Base-by-base conservation (phyloP, 169 alveolate genomes). In the Toxoplasma gondii region DNA sequence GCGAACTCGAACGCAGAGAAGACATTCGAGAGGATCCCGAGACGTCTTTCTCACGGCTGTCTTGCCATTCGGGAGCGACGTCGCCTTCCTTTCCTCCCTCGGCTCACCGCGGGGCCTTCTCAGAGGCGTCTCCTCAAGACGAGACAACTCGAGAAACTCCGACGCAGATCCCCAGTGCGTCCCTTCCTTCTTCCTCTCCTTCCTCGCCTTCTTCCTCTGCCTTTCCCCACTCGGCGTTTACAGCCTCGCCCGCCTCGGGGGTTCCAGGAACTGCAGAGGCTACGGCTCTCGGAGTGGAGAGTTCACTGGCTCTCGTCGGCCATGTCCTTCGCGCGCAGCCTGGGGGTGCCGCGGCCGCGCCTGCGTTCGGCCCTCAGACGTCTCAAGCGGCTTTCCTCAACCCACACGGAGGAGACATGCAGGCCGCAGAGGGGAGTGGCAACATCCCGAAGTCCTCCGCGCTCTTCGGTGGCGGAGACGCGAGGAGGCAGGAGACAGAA, bases 171-270 rank as follows among this genome's bases (percentile, higher is more conserved):
- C 74, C 74, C 34, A 78, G 39, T 4, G 39, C 86, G 27, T 78
- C 86, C 7, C 86, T 36, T 7, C n/a, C 86, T 31, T 78, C 45
- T 10, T 78, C 86, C 7, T 78, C 86, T 19, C 45, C 86, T 31
- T 78, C 86, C 4, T n/a, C 86, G 86, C 31, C 86, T 4, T 78
- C 86, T 19, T n/a, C 86, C 44, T 78, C 86, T n/a, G 86, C 74
- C 29, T 64, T 64, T 27, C 34, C 74, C n/a, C 9, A 64, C 34
- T 16, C 74, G 24, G 29, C 74, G 74, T 64, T 64, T 31, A 22
- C 74, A 31, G 34, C 74, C n/a, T 27, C 74, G n/a, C 34, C 74
- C 34, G 74, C 29, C 74, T 64, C 34, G 4, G 74, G n/a, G 34
- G 7, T 64, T 64, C 74, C 74, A 12, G 34, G 58, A 49, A 49